Evolutionary conservation across 1,284 basidiomycete genomes (phyloP), one percentile per base, ranked within the genome.

Genomic region (Trichosporon sp.): DNA sequence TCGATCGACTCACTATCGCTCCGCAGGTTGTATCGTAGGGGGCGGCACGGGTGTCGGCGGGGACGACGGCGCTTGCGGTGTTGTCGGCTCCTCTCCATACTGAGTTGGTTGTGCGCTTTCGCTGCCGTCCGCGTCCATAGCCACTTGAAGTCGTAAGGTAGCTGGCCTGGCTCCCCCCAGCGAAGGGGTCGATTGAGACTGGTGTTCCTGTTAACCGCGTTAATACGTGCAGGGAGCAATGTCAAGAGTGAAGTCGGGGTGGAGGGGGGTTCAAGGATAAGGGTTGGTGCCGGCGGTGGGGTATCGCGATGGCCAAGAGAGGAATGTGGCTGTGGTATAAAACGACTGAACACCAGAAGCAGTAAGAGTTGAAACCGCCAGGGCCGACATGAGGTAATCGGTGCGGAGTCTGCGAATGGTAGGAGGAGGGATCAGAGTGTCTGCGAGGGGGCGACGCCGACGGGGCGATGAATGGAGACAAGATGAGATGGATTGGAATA

Each of bases 371-470:
- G 56, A 60, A 60, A 60, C 56, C 27, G 56, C 56, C 56, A 60
- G 56, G 56, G 56, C 56, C 56, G 56, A 60, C 56, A 60, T 60
- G 56, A 60, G 56, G 56, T 60, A 60, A 60, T 60, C 18, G 56
- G 56, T 31, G 56, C 47, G 56, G 56, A 60, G 56, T 60, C 27
- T 60, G 27, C 56, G 23, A 58, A n/a, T 31, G 56, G 56, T 60
- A 60, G 27, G 29, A 60, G 29, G 27, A 31, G 29, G 56, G n/a
- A 29, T 29, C 29, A 29, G 27, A 60, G 56, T 25, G 47, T n/a
- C n/a, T 29, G 56, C 56, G 29, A 60, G 56, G 27, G 56, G 27
- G 15, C 9, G 29, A 60, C n/a, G 56, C 29, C 29, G 27, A 60
- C 21, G 56, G 18, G 29, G 56, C 56, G n/a, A n/a, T 31, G 56